Base-by-base conservation (phyloP, 2,329 filamentous ascomycete species). In the Cordyceps fumosorosea region DNA sequence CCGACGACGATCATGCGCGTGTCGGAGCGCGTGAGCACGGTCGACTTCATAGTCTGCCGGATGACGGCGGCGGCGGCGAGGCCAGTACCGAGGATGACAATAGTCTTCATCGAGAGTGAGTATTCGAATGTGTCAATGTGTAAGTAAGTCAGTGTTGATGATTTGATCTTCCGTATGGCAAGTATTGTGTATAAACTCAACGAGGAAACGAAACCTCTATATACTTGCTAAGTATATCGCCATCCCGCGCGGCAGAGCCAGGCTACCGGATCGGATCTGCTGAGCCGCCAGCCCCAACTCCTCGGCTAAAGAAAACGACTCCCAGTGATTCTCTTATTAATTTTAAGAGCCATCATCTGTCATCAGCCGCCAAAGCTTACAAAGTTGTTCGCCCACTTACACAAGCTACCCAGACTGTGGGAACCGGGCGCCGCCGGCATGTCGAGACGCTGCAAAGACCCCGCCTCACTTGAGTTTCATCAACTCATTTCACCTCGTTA, bases 21-120 rank as follows among this genome's bases (percentile, higher is more conserved):
- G 63, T 76, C 75, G 8, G 74, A 67, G 37, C 73, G 70, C 52
- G 74, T 74, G 26, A 76, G 69, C 3, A 78, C 70, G 0, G 72
- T 73, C 65, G 76, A 75, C 61, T 78, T 77, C 68, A 83, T 76
- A 34, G 81, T 76, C 67, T 81, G 78, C 69, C 83, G 81, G 54
- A 81, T 77, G 42, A 81, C 66, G 20, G 78, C 76, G 53, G 81
- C 66, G 64, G 80, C 80, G 45, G 76, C 73, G 47, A 76, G 69
- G 69, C 79, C 78, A 40, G 78, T 79, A 40, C 82, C 82, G 5
- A 84, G 75, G 56, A 84, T 72, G 47, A 84, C 77, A 56, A 84
- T 74, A 37, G 75, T 78, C 63, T 74, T 71, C 67, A 70, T 69
- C 37, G 37, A 44, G 14, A n/a, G n/a, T 6, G 29, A 29, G 29